Percentiles rank a stretch among this genome's conserved stretches.
Conservation (phyloP, 345 rosid species). For the Nasturtium officinale region DNA sequence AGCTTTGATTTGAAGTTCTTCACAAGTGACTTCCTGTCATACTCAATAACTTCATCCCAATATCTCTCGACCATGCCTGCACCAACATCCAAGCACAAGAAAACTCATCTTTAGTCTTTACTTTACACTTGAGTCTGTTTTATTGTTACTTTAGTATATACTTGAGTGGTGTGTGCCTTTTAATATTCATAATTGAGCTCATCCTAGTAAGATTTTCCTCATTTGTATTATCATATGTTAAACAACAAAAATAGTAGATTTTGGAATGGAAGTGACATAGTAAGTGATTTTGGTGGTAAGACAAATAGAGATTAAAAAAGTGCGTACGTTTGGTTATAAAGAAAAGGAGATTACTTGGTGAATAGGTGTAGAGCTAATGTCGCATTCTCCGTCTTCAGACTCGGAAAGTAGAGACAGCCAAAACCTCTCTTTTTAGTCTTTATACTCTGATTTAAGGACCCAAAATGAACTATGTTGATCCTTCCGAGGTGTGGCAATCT, state of each 20-base stretch:
- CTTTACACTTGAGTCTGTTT: constrained; percentile 9
- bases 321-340: constrained; percentile 10
- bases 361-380: constrained; percentile 84
- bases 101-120: constrained; percentile 18
- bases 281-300: constrained; percentile 16
- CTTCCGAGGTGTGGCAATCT: constrained; percentile 68
- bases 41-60: constrained; percentile 77
- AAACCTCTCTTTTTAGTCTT: constrained; percentile 20
- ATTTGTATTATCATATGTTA: not conserved
- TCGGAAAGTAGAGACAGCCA: constrained; percentile 72
- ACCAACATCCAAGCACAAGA: constrained; percentile 13
- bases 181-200: constrained; percentile 22
- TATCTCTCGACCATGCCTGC: constrained; percentile 78
- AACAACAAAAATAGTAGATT: not conserved
- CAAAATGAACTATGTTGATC: constrained; percentile 61
- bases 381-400: constrained; percentile 93
- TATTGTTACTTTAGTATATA: constrained; percentile 6
- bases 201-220: constrained; percentile 22
- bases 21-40: constrained; percentile 72
- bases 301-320: not conserved
- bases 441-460: constrained; percentile 80
- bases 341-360: constrained; percentile 55
- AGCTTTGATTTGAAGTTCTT: constrained; percentile 51
- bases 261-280: constrained; percentile 20
- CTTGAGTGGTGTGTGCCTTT: constrained; percentile 3